These are phyloP conservation scores for Cylindrotheca closterium DNA, from an alignment of 108 stramenopile genomes.

Conservation along the genomic window DNA sequence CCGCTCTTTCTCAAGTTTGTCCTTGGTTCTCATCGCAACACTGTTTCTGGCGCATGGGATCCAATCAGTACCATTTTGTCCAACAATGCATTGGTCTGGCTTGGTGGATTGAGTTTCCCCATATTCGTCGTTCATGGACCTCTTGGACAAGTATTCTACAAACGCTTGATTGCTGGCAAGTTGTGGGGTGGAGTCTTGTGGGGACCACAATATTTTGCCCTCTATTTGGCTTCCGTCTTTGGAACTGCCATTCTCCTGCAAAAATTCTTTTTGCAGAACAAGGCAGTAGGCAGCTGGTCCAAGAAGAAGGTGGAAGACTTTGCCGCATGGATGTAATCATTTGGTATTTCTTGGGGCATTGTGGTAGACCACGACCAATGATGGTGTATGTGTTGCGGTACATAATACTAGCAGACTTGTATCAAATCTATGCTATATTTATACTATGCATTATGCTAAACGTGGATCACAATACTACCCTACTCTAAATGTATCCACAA, in stretches of 20 bases:
- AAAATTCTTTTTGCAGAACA: conserved; percentile 32
- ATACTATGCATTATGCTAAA: too few relatives aligned
- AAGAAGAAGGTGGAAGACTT: conserved; percentile 29
- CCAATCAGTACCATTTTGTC: conserved; percentile 24
- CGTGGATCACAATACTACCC: too few relatives aligned
- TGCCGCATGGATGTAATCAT: conserved; percentile 29
- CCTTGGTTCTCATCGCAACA: conserved; percentile 36
- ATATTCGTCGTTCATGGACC: conserved; percentile 52
- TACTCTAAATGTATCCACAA: too few relatives aligned
- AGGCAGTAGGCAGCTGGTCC: conserved; percentile 41
- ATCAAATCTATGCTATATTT: too few relatives aligned
- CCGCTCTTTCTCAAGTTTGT: conserved; percentile 46
- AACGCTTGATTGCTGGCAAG: conserved; percentile 42
- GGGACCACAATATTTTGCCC: conserved; percentile 29
- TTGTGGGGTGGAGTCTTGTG: conserved; percentile 32
- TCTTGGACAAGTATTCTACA: conserved; percentile 50
- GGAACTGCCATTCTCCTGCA: conserved; percentile 36
- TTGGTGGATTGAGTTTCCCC: conserved; percentile 46
- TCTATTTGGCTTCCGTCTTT: conserved; percentile 29
- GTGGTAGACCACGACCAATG: too few relatives aligned
- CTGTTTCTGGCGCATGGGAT: conserved; percentile 22
- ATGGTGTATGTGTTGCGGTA: too few relatives aligned
- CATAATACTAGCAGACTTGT: too few relatives aligned
- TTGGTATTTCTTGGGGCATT: too few relatives aligned
- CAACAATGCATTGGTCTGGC: conserved; percentile 23